Evolutionary conservation across 2,329 filamentous ascomycete genomes (phyloP).

Genomic region (Lachnellula hyalina): DNA sequence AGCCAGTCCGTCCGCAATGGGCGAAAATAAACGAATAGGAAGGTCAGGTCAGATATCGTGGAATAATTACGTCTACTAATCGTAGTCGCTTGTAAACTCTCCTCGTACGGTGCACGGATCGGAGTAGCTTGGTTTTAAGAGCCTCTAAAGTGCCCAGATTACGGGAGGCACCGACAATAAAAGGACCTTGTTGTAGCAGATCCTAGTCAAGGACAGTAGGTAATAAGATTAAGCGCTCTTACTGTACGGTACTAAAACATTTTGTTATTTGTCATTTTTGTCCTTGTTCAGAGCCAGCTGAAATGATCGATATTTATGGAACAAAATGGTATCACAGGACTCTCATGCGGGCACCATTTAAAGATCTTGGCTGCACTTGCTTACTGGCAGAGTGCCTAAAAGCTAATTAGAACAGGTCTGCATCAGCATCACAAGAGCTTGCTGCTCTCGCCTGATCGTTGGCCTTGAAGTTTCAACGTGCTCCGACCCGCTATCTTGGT

Average conservation of each 20-base stretch:
- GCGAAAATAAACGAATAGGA: conserved; percentile 19
- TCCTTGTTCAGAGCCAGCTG: neutral
- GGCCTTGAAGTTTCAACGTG: neutral
- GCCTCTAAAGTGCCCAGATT: too few species aligned
- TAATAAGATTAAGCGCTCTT: neutral
- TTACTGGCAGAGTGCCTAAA: neutral
- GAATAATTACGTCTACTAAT: neutral
- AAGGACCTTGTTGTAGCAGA: too few species aligned
- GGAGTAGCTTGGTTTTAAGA: too few species aligned
- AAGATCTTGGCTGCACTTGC: neutral
- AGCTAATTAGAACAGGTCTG: neutral
- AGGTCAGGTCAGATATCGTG: neutral
- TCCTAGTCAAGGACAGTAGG: neutral
- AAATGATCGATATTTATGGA: conserved; percentile 2
- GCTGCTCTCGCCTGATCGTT: neutral
- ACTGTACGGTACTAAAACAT: neutral
- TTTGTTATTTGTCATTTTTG: too few species aligned
- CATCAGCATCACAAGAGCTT: neutral
- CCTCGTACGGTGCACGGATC: too few species aligned
- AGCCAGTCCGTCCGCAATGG: conserved; percentile 12
- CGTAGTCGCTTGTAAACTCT: neutral
- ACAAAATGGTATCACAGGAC: neutral
- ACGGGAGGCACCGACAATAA: too few species aligned
- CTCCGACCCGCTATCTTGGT: conserved; percentile 3
- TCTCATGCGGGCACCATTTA: neutral